A percentile compares a stretch with the other conserved stretches of the same genome.
phyloP scores from a whole-genome alignment of 1,284 basidiomycete genomes.

The Puccinia coronata region DNA sequence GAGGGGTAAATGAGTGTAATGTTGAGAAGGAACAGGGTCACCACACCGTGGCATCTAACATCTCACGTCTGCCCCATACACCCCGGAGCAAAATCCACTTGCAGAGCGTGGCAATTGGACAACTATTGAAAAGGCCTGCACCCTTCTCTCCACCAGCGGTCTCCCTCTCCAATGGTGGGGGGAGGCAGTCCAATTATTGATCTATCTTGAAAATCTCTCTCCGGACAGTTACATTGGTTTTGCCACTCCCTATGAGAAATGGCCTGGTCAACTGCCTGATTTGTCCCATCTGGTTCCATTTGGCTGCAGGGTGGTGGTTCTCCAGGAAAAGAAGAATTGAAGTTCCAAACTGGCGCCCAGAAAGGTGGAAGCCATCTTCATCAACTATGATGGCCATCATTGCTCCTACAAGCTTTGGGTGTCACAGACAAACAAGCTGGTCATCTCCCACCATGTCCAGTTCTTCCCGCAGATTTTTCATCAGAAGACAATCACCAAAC shows the following conservation, averaged over 20 bases:
- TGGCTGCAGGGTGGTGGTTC: not conserved
- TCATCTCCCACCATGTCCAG: too few relatives aligned
- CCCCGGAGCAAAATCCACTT: too few relatives aligned
- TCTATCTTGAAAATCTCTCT: constrained; percentile 3
- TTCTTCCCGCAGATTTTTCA: not conserved
- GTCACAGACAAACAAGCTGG: not conserved
- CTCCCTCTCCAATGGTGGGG: too few relatives aligned
- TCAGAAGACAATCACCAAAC: not conserved
- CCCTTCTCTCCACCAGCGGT: too few relatives aligned
- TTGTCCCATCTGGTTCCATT: not conserved
- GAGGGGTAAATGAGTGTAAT: too few relatives aligned
- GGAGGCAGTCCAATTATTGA: not conserved
- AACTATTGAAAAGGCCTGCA: too few relatives aligned
- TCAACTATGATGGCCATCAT: constrained; percentile 10
- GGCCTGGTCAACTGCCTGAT: not conserved
- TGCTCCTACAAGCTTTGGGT: not conserved
- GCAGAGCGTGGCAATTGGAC: too few relatives aligned
- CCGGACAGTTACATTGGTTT: not conserved
- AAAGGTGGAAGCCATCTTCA: not conserved
- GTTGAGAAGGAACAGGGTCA: too few relatives aligned
- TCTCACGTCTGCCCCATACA: too few relatives aligned
- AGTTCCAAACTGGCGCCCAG: not conserved
- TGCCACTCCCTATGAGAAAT: not conserved
- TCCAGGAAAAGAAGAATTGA: not conserved
- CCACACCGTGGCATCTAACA: too few relatives aligned